Evolutionary conservation across 495 filamentous ascomycete species (phyloP).

Genomic region (Copromyces sp.): DNA sequence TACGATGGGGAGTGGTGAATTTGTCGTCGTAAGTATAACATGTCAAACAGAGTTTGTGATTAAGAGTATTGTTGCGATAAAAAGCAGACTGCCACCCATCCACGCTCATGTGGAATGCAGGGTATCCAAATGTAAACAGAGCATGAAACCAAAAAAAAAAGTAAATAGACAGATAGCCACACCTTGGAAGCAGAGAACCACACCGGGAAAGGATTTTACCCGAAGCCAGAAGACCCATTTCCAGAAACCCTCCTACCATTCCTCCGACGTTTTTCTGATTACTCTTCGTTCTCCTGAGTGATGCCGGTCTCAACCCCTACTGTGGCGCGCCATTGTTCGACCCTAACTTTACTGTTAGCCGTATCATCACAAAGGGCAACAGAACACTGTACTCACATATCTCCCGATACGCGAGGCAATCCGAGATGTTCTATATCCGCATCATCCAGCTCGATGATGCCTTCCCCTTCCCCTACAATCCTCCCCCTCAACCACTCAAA

Average conservation of each 20-base stretch:
- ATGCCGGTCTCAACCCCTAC: background rate
- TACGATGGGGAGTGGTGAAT: background rate
- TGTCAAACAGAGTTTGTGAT: background rate
- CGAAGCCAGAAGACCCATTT: background rate
- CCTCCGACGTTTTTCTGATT: background rate
- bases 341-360: background rate
- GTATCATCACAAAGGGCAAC: background rate
- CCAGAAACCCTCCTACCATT: background rate
- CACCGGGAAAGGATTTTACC: too few relatives aligned
- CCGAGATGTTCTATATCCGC: slow-evolving; percentile 1
- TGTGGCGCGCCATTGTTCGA: slow-evolving; percentile 9
- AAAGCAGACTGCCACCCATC: background rate
- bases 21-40: background rate
- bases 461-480: background rate
- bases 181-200: background rate
- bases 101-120: background rate
- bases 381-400: background rate
- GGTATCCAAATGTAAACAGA: background rate
- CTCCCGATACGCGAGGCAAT: slow-evolving; percentile 1
- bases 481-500: background rate
- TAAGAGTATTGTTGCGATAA: background rate
- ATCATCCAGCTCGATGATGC: slow-evolving; percentile 1
- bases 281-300: background rate
- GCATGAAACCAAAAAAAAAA: background rate
- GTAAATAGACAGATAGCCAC: background rate